These are phyloP conservation scores for Croton setiger DNA, from an alignment of 441 rosid species.

Conservation along the genomic window DNA sequence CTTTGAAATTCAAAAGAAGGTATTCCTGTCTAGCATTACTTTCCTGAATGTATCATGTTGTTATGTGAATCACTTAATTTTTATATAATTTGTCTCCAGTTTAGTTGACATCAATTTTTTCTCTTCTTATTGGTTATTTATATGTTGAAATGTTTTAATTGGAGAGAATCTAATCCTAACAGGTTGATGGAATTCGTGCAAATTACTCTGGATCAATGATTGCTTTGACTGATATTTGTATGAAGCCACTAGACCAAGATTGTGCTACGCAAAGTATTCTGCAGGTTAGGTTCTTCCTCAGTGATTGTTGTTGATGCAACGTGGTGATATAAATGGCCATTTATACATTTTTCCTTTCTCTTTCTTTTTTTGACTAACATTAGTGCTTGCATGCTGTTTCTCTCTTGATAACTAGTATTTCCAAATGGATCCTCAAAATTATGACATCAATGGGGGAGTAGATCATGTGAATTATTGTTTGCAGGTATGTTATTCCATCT, in stretches of 20 bases:
- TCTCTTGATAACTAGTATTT: conserved; percentile 55
- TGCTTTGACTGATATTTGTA: conserved; percentile 86
- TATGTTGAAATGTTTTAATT: conserved; percentile 3
- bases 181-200: conserved; percentile 85
- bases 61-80: conserved; percentile 4
- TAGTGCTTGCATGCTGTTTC: conserved; percentile 1
- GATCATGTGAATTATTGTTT: conserved; percentile 91
- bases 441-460: conserved; percentile 65
- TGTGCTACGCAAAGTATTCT: conserved; percentile 96
- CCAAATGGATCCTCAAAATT: conserved; percentile 81
- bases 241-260: conserved; percentile 90
- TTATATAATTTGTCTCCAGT: neutral
- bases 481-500: conserved; percentile 53
- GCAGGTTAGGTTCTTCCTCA: conserved; percentile 53
- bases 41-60: neutral
- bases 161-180: conserved; percentile 25
- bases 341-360: no score
- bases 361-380: conserved; percentile 10
- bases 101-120: neutral
- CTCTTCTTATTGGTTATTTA: conserved; percentile 3
- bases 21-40: conserved; percentile 24
- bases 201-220: conserved; percentile 81
- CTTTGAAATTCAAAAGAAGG: conserved; percentile 96
- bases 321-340: neutral
- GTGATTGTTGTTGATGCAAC: conserved; percentile 2